Evolutionary conservation across 345 rosid genomes (phyloP), one percentile per base, ranked within the genome.

Genomic region (Gossypium bickii): DNA sequence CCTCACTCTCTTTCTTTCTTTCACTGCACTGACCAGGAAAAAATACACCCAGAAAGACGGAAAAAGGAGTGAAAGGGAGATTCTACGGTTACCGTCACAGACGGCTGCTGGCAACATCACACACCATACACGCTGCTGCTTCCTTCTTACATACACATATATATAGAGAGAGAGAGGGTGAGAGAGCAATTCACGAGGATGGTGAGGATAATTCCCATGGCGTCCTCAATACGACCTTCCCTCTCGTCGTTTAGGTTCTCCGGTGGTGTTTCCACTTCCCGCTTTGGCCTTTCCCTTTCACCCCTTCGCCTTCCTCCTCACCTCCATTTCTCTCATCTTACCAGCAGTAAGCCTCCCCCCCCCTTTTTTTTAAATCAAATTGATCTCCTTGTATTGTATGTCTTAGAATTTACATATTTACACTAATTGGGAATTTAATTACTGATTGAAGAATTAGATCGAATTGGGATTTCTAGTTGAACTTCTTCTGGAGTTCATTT

Each of bases 201-300:
- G 90, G 90, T 85, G 81, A 85, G 94, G 90, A 82, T 89, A 65
- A 74, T 86, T 15, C 90, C 95, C 45, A 88, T 91, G 93, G 93
- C 97, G 2, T 89, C 97, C 73, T 86, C 98, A 22, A 79, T 94
- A 78, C 83, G 89, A 75, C 93, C 97, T 52, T 88, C 97, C 11
- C 74, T 91, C 11, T 66, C 85, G 67, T 85, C 85, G 45, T 83
- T 88, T 81, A 77, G 77, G 59, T 57, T 83, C 76, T 83, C 87
- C 72, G 70, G 80, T 44, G 49, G 16, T 18, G 69, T 41, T 43
- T 0, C 82, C 7, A 48, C 87, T 72, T 80, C 83, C 51, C 84
- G 90, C 48, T 73, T 85, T 70, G 81, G 82, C 15, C 63, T 74
- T 65, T 71, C 83, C 20, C 56, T 80, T 74, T 74, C 83, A 41